phyloP scores from a whole-genome alignment of 805 yeast species.

The Kluyveromyces starmeri region DNA sequence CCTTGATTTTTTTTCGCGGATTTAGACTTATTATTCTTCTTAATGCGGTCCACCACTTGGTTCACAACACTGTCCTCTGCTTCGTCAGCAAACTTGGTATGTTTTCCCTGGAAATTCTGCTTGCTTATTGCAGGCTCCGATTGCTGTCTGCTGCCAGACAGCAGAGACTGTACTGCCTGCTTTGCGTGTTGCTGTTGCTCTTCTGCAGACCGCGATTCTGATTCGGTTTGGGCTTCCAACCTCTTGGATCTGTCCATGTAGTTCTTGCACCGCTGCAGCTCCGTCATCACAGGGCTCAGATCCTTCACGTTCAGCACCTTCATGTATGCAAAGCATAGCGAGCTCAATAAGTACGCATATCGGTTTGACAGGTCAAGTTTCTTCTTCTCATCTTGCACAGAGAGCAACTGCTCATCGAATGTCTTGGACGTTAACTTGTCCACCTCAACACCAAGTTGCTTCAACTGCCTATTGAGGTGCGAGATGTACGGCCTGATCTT shows the following conservation, averaged over 20 bases:
- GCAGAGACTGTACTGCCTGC: conserved; percentile 37
- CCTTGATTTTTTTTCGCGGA: no score
- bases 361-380: conserved; percentile 20
- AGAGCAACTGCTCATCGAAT: conserved; percentile 23
- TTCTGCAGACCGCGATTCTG: conserved; percentile 25
- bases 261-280: conserved; percentile 55
- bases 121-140: conserved; percentile 44
- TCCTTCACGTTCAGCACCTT: conserved; percentile 21
- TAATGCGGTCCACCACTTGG: neutral
- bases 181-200: conserved; percentile 34
- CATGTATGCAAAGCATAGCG: conserved; percentile 24
- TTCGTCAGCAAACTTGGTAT: conserved; percentile 37
- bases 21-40: no score
- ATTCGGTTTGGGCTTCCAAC: conserved; percentile 15
- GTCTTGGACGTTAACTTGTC: conserved; percentile 17
- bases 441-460: conserved; percentile 13
- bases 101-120: conserved; percentile 44
- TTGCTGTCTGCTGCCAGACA: conserved; percentile 27
- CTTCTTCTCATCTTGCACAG: conserved; percentile 14
- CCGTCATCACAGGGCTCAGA: conserved; percentile 47
- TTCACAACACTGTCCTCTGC: neutral
- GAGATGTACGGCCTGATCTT: conserved; percentile 23
- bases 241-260: conserved; percentile 49
- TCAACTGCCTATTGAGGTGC: conserved; percentile 18
- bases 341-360: conserved; percentile 23